Conservation (phyloP, 345 rosid genomes). For the Crucihimalaya himalaica region DNA sequence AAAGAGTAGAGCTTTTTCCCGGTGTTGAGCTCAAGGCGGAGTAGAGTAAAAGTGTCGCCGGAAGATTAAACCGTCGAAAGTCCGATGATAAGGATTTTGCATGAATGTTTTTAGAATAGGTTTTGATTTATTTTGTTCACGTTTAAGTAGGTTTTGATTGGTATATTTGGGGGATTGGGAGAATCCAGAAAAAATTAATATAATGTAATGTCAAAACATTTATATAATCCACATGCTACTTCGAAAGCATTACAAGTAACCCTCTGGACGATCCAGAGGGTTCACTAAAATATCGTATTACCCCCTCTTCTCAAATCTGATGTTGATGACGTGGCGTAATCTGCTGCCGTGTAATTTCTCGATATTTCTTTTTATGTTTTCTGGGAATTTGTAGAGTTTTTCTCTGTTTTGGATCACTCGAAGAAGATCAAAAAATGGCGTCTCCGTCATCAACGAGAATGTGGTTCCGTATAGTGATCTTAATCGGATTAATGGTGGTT, state of each 20-base stretch:
- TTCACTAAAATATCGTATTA: not conserved
- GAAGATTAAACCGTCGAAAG: not conserved
- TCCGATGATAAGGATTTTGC: not conserved
- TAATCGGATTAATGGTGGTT: conserved; percentile 39
- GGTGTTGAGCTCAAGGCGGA: not conserved
- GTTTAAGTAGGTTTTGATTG: not conserved
- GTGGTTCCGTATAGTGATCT: conserved; percentile 46
- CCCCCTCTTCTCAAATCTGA: not conserved
- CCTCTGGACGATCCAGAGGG: not conserved
- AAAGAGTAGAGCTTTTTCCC: not conserved
- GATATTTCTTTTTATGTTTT: not conserved
- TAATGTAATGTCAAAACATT: too few species aligned
- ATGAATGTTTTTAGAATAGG: not conserved
- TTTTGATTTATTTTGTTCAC: not conserved
- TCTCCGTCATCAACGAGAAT: conserved; percentile 40
- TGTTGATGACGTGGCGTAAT: conserved; percentile 6
- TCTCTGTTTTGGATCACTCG: not conserved
- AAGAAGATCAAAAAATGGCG: conserved; percentile 33
- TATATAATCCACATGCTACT: too few species aligned
- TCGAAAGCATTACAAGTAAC: not conserved
- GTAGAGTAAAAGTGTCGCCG: not conserved
- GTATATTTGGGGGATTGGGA: not conserved
- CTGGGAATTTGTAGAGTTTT: not conserved
- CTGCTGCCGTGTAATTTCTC: not conserved
- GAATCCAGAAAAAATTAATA: not conserved